Percentiles rank a stretch among this genome's conserved stretches.
Evolutionary conservation across 202 grass and related monocot species (phyloP).

Genomic region (Setaria italica): DNA sequence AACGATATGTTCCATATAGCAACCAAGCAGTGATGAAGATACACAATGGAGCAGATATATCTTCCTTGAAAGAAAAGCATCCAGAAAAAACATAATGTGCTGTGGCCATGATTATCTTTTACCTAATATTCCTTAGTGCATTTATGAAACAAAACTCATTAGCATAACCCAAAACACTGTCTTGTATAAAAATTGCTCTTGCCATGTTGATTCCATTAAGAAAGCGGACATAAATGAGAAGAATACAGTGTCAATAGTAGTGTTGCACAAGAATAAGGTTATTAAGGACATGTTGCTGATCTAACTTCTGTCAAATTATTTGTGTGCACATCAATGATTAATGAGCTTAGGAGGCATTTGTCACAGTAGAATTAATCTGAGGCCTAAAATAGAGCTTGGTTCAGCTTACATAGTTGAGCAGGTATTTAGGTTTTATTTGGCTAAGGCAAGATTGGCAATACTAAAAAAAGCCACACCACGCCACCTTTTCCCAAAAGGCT

Average conservation of each 20-base stretch:
- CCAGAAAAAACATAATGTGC: background rate
- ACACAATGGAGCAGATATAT: background rate
- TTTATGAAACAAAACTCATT: background rate
- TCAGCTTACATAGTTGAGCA: background rate
- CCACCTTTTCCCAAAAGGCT: too few species aligned
- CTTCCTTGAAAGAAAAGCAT: background rate
- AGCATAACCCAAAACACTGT: background rate
- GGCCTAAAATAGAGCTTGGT: background rate
- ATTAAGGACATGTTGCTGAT: background rate
- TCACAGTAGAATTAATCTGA: too few species aligned
- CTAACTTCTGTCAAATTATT: background rate
- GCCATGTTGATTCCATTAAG: background rate
- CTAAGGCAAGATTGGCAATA: background rate
- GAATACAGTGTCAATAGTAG: background rate
- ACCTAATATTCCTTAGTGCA: background rate
- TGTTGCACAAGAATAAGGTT: background rate
- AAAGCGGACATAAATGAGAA: background rate
- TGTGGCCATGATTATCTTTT: background rate
- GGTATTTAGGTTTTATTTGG: background rate
- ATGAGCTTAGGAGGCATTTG: background rate
- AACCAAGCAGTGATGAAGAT: background rate
- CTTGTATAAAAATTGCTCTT: background rate
- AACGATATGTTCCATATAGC: background rate
- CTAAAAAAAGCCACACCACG: too few species aligned
- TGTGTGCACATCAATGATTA: background rate